Base-by-base conservation (phyloP, 2,329 filamentous ascomycete genomes). In the Colletotrichum horii region DNA sequence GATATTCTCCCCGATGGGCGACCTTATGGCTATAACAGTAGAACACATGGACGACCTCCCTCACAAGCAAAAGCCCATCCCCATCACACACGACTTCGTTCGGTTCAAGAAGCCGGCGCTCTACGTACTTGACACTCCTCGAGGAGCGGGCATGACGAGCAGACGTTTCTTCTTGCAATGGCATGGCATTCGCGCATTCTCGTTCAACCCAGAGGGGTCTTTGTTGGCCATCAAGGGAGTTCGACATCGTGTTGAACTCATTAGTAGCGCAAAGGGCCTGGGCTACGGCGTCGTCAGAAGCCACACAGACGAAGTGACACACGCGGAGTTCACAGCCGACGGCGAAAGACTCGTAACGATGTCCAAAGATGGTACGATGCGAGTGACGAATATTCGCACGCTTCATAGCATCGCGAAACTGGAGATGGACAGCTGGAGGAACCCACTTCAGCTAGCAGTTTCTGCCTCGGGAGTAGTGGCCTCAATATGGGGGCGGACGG, bases 271-370 rank as follows among this genome's bases (percentile, higher is more conserved):
- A 4, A 69, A 38, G 22, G 75, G 76, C 22, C 32, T 48, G 14
- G 74, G 74, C 0, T 64, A 66, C 15, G 74, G 73, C 26, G 62
- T 77, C 4, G 70, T 76, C 15, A 61, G 76, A 14, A 65, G 70
- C 15, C 76, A 77, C 74, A 74, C 76, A 8, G 76, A 76, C 28
- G 76, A 76, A 16, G 76, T 77, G 3, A 73, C 75, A 19, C 74
- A 77, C 22, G 74, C 74, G 19, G 65, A 66, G n/a, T 77, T 76
- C 70, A 74, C 76, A 24, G 55, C 70, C 22, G 74, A 62, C 16
- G 74, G 70, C 6, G 28, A 48, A 2, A 34, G 30, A 30, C 55
- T 76, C 15, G 76, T 74, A 8, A 76, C 69, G 1, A 70, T 76
- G 56, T 70, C 74, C 5, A 56, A 66, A 26, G 76, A 77, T 34